These are phyloP conservation scores for Chalara sp. DNA, from an alignment of 2,329 filamentous ascomycete species.

Conservation along the genomic window DNA sequence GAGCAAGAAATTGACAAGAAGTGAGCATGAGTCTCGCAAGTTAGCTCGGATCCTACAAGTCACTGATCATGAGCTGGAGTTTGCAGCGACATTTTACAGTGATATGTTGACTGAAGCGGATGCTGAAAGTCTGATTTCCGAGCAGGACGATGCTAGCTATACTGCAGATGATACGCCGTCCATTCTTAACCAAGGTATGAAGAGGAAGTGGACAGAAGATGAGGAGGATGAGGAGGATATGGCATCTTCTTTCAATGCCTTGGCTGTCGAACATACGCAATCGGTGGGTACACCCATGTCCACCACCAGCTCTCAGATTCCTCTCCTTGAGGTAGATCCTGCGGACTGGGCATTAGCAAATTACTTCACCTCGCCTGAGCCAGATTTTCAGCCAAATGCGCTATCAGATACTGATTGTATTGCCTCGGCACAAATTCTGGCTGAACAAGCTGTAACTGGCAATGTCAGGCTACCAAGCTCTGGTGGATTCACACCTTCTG, in stretches of 20 bases:
- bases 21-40: constrained; percentile 16
- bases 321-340: constrained; percentile 25
- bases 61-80: constrained; percentile 12
- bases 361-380: constrained; percentile 55
- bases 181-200: constrained; percentile 36
- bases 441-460: constrained; percentile 59
- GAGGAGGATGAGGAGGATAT: constrained; percentile 21
- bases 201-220: constrained; percentile 24
- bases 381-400: constrained; percentile 25
- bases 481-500: neutral
- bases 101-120: constrained; percentile 19
- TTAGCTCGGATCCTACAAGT: constrained; percentile 31
- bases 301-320: constrained; percentile 18
- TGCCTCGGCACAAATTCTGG: constrained; percentile 63
- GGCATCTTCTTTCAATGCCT: constrained; percentile 23
- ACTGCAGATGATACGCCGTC: constrained; percentile 43
- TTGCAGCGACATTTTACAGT: neutral
- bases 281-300: constrained; percentile 20
- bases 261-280: constrained; percentile 22
- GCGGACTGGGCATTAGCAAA: constrained; percentile 38
- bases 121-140: constrained; percentile 43
- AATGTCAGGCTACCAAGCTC: constrained; percentile 25
- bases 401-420: constrained; percentile 53
- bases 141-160: constrained; percentile 47
- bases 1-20: constrained; percentile 13